Evolutionary conservation across 768 basidiomycete genomes (phyloP), one percentile per base, ranked within the genome.

Genomic region (Suillus variegatus): DNA sequence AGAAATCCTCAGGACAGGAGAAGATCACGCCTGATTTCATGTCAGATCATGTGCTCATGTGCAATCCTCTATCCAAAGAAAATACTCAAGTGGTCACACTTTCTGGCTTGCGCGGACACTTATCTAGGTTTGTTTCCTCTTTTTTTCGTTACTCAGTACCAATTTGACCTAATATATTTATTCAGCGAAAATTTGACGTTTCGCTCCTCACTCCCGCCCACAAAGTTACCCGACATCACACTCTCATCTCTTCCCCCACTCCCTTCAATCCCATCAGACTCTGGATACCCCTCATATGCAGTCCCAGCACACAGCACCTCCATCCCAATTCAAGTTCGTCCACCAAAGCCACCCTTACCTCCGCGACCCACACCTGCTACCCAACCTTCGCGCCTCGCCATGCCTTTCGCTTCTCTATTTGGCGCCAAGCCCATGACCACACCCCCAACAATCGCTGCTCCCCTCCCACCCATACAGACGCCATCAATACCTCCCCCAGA

Each of bases 391-490:
- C 82, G 91, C 0, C 81, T 93, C 13, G 75, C 84, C 35, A 91
- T 90, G 70, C 89, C 93, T 0, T 95, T 95, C 69, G 89, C 92
- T 0, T 89, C 90, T 2, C 82, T 95, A n/a, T 94, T 93, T 69
- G 91, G 88, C 6, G 73, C 78, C 44, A 70, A 76, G 57, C 65
- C 80, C 6, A 68, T 75, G 47, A 77, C 71, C 18, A 43, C 72
- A 28, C 67, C 74, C 22, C 78, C 71, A 64, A 71, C 70, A 64
- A 72, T 71, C 28, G 72, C 77, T 10, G 75, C 75, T 36, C 69
- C 71, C 13, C 76, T 61, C 66, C 76, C 69, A 69, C 74, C 61
- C 47, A 70, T 18, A 2, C 67, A 74, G 22, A 60, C 72, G 35
- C 66, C 80, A 35, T 68, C 77, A 32, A 28, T 51, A 2, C 64